Conservation (phyloP, 2,329 filamentous ascomycete genomes). For the Arthroderma uncinatum region DNA sequence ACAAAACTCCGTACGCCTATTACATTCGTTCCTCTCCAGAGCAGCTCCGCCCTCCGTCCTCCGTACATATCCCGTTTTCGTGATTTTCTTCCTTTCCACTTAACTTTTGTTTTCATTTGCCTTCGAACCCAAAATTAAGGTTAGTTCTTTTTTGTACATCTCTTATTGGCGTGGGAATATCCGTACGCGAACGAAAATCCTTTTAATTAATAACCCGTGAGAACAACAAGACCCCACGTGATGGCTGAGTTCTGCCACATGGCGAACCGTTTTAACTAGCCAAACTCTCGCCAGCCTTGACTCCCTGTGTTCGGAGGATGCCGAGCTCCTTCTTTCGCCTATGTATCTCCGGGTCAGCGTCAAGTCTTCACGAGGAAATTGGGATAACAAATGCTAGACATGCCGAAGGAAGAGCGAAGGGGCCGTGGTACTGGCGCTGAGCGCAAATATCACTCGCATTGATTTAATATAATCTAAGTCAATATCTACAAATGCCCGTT, state of each 20-base stretch:
- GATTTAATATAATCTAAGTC: background rate
- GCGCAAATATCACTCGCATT: background rate
- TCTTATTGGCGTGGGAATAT: background rate
- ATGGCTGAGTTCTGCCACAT: background rate
- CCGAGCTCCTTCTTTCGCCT: background rate
- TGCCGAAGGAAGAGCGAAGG: background rate
- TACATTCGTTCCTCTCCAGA: background rate
- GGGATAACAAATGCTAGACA: background rate
- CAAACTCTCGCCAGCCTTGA: background rate
- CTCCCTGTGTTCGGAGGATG: background rate
- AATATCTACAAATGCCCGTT: background rate
- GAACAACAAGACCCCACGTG: background rate
- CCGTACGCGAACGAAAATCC: background rate
- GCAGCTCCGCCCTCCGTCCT: background rate
- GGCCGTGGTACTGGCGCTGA: background rate
- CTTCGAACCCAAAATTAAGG: background rate
- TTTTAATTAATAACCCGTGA: background rate
- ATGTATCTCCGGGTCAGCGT: background rate
- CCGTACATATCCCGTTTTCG: background rate
- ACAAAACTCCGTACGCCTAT: background rate
- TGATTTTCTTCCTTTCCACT: background rate
- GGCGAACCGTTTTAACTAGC: background rate
- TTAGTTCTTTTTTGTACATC: background rate
- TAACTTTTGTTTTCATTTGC: background rate
- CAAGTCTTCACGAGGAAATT: background rate